phyloP scores from a whole-genome alignment of 2,329 filamentous ascomycete species.

The Botryotinia narcissicola region DNA sequence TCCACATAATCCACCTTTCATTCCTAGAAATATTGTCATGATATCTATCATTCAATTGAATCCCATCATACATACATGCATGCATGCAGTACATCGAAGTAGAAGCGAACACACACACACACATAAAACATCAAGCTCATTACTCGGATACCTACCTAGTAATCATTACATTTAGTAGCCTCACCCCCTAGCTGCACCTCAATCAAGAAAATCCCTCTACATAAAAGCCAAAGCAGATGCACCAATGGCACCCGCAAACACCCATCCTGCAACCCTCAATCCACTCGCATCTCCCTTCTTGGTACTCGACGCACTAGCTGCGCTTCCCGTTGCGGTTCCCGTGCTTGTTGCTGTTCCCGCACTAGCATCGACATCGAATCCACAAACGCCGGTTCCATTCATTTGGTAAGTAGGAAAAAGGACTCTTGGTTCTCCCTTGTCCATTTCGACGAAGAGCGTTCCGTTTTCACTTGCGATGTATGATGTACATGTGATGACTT shows the following conservation, averaged over 20 bases:
- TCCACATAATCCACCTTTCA: not conserved
- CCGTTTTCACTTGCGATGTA: slow-evolving; percentile 5
- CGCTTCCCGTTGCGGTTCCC: not conserved
- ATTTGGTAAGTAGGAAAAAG: slow-evolving; percentile 1
- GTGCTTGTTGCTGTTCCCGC: not conserved
- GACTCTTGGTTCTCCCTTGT: slow-evolving; percentile 15
- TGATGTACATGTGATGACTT: slow-evolving; percentile 21
- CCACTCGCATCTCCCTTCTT: slow-evolving; percentile 11
- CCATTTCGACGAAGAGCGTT: slow-evolving; percentile 10
- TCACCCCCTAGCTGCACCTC: not conserved
- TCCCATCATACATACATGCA: not conserved
- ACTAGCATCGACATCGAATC: not conserved
- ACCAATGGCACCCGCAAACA: not conserved
- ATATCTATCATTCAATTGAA: not conserved
- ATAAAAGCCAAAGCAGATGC: not conserved
- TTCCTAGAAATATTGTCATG: not conserved
- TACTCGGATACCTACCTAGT: not conserved
- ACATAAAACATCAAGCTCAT: not conserved
- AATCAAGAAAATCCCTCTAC: not conserved
- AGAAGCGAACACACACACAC: not conserved
- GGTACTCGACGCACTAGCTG: not conserved
- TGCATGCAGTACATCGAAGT: not conserved
- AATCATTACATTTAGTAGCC: not conserved
- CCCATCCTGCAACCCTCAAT: not conserved
- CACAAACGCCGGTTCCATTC: slow-evolving; percentile 15